Percentiles rank a stretch among this genome's conserved stretches.
Evolutionary conservation across 768 basidiomycete genomes (phyloP).

Genomic region (Tricholoma matsutake): DNA sequence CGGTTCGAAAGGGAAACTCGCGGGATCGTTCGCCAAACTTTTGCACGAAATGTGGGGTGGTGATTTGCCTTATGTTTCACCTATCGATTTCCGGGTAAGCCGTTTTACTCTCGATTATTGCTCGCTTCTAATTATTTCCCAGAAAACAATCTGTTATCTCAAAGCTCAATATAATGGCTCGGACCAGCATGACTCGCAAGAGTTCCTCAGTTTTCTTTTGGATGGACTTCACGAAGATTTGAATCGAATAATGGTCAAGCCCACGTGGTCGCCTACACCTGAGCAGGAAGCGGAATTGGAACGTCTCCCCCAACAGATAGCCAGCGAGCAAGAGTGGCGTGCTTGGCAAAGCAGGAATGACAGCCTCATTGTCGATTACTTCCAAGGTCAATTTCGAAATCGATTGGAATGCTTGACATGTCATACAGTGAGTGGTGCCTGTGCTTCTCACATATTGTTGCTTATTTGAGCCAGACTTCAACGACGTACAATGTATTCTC

Average conservation of each 20-base stretch:
- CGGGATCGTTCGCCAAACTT: conserved; percentile 78
- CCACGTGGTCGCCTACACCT: conserved; percentile 58
- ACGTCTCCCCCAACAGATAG: conserved; percentile 79
- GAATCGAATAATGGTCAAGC: conserved; percentile 77
- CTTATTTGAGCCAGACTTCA: conserved; percentile 62
- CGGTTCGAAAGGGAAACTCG: conserved; percentile 83
- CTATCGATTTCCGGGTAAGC: conserved; percentile 79
- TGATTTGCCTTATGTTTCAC: conserved; percentile 78
- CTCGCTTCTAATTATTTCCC: background rate
- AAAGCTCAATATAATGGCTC: conserved; percentile 69
- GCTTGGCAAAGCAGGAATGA: conserved; percentile 89
- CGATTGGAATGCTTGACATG: conserved; percentile 88
- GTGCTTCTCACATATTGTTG: conserved; percentile 1
- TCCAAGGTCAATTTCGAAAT: conserved; percentile 96
- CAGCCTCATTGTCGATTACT: conserved; percentile 92
- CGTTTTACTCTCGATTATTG: background rate
- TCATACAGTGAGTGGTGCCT: conserved; percentile 55
- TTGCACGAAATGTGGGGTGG: conserved; percentile 87
- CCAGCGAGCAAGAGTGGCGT: conserved; percentile 91
- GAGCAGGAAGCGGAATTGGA: conserved; percentile 89
- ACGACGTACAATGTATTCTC: conserved; percentile 98
- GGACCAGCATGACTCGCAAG: conserved; percentile 97
- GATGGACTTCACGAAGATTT: conserved; percentile 91
- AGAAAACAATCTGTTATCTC: conserved; percentile 2
- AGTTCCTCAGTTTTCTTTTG: conserved; percentile 91